These are phyloP conservation scores for Chytriomyces sp. DNA, from an alignment of 192 early-diverging fungal species.

Conservation along the genomic window DNA sequence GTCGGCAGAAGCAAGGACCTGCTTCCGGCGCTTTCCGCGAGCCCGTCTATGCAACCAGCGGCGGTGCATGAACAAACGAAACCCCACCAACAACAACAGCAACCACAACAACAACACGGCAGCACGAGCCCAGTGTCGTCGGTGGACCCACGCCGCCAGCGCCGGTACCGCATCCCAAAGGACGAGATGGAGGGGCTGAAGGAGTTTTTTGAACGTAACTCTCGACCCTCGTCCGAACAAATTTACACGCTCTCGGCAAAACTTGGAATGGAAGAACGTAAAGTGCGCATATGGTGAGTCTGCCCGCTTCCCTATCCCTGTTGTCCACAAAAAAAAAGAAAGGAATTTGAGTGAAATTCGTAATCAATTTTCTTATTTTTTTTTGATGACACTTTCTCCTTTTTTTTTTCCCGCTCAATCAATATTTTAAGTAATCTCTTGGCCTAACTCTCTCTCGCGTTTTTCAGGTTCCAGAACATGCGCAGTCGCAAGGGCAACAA, in stretches of 20 bases:
- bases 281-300: slow-evolving; percentile 27
- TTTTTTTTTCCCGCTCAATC: neutral
- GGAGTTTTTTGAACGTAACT: slow-evolving; percentile 6
- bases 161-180: slow-evolving; percentile 14
- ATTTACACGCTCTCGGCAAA: neutral
- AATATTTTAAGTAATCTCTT: neutral
- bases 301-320: neutral
- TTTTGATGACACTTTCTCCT: neutral
- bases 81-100: neutral
- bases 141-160: neutral
- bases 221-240: neutral
- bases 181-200: slow-evolving; percentile 22
- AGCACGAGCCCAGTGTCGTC: neutral
- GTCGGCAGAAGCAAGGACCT: neutral
- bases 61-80: neutral
- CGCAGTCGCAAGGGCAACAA: neutral
- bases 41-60: neutral
- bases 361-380: neutral
- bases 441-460: no score
- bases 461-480: neutral
- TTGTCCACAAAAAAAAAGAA: neutral
- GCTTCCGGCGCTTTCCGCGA: neutral
- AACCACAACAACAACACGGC: neutral
- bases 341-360: neutral
- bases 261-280: slow-evolving; percentile 10